Percentiles rank a stretch among this genome's conserved stretches.
Evolutionary conservation across 129 eudicot species (phyloP).

Genomic region (Flaveria bidentis): DNA sequence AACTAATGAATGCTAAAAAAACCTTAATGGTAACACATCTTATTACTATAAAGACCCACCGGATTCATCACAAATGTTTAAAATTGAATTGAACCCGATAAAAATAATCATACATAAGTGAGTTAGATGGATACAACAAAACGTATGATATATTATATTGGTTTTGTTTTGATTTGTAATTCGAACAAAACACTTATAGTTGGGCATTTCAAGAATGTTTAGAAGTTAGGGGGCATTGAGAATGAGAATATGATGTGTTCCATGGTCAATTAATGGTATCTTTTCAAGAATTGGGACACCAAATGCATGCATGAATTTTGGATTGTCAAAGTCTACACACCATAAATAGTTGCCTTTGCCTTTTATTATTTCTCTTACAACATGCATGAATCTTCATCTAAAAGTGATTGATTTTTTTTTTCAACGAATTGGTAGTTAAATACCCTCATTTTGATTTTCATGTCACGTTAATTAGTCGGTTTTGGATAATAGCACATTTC

Average conservation of each 20-base stretch:
- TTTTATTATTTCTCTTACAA: constrained; percentile 11
- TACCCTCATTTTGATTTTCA: background rate
- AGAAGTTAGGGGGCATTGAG: constrained; percentile 24
- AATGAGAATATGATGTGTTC: constrained; percentile 21
- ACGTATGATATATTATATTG: background rate
- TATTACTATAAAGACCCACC: too few relatives aligned
- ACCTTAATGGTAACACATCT: too few relatives aligned
- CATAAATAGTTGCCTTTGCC: constrained; percentile 3
- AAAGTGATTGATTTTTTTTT: background rate
- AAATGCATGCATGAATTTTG: constrained; percentile 8
- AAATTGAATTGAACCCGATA: too few relatives aligned
- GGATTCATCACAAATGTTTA: too few relatives aligned
- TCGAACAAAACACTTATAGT: constrained; percentile 8
- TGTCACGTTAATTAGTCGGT: background rate
- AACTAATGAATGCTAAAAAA: too few relatives aligned
- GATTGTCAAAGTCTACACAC: background rate
- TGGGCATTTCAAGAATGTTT: constrained; percentile 10
- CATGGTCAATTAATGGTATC: constrained; percentile 14
- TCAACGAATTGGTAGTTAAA: background rate
- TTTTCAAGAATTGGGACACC: constrained; percentile 5
- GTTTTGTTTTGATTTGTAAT: background rate
- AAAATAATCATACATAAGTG: background rate
- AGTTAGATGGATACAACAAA: background rate
- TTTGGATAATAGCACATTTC: background rate
- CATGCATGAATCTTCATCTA: constrained; percentile 7